A percentile compares a stretch with the other conserved stretches of the same genome.
Evolutionary conservation across 805 yeast genomes (phyloP).

Genomic region (Candida ponderosae): DNA sequence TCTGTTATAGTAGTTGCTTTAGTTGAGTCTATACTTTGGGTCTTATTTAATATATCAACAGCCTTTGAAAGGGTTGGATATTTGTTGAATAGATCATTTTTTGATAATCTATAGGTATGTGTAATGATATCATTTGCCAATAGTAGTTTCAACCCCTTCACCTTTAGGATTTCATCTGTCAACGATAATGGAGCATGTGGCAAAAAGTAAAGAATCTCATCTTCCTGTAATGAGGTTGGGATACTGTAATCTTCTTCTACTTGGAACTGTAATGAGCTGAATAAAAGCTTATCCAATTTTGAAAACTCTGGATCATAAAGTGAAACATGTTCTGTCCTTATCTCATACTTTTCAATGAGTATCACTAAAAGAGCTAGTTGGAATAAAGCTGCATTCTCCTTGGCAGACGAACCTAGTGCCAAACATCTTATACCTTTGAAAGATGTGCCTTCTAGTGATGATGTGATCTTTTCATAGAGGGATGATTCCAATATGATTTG

Average conservation of each 20-base stretch:
- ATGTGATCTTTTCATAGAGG: slow-evolving; percentile 20
- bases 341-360: slow-evolving; percentile 22
- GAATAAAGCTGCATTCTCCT: slow-evolving; percentile 50
- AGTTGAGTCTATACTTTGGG: slow-evolving; percentile 4
- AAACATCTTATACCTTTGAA: slow-evolving; percentile 46
- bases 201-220: slow-evolving; percentile 41
- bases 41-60: slow-evolving; percentile 11
- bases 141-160: slow-evolving; percentile 28
- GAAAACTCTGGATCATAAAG: slow-evolving; percentile 62
- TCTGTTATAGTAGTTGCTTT: slow-evolving; percentile 2
- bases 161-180: slow-evolving; percentile 32
- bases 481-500: slow-evolving; percentile 16
- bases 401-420: slow-evolving; percentile 63
- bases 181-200: slow-evolving; percentile 69
- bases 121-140: slow-evolving; percentile 45
- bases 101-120: slow-evolving; percentile 47
- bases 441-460: slow-evolving; percentile 6
- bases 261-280: slow-evolving; percentile 18
- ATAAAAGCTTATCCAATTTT: slow-evolving; percentile 31
- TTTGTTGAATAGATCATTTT: slow-evolving; percentile 29
- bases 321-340: slow-evolving; percentile 26
- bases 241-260: slow-evolving; percentile 7
- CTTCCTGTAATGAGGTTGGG: neutral
- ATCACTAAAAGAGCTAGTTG: slow-evolving; percentile 56
- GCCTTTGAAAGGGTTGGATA: slow-evolving; percentile 38